Evolutionary conservation across 306 rosid species (phyloP).

Genomic region (Gleditsia sinensis): DNA sequence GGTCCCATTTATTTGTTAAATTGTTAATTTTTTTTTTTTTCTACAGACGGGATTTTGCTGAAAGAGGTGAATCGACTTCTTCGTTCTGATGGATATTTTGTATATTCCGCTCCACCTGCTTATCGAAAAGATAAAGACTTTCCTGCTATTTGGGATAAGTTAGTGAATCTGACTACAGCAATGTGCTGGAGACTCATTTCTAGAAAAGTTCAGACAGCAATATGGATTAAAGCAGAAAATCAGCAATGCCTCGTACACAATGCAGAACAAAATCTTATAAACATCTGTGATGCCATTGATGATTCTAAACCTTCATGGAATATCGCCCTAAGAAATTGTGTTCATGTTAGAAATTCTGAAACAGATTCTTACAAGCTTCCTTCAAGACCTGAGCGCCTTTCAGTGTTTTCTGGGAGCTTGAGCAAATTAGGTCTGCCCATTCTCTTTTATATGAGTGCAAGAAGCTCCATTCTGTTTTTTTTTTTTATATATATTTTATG

Average conservation of each 20-base stretch:
- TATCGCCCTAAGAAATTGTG: constrained; percentile 67
- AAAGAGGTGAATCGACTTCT: constrained; percentile 82
- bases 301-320: constrained; percentile 78
- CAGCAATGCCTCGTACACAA: constrained; percentile 58
- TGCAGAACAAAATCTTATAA: constrained; percentile 56
- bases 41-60: constrained; percentile 85
- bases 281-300: constrained; percentile 68
- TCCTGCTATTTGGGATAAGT: constrained; percentile 81
- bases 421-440: constrained; percentile 63
- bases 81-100: constrained; percentile 82
- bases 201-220: constrained; percentile 85
- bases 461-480: constrained; percentile 23
- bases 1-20: not conserved
- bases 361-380: constrained; percentile 56
- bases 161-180: constrained; percentile 79
- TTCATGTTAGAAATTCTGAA: constrained; percentile 47
- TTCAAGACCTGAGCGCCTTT: constrained; percentile 65
- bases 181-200: constrained; percentile 98
- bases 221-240: constrained; percentile 82
- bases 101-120: constrained; percentile 93
- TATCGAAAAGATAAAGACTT: constrained; percentile 71
- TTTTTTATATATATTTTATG: not conserved
- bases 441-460: constrained; percentile 22
- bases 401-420: constrained; percentile 66
- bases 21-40: constrained; percentile 29